These are phyloP conservation scores for Draba incana DNA, from an alignment of 345 rosid genomes.

Conservation along the genomic window DNA sequence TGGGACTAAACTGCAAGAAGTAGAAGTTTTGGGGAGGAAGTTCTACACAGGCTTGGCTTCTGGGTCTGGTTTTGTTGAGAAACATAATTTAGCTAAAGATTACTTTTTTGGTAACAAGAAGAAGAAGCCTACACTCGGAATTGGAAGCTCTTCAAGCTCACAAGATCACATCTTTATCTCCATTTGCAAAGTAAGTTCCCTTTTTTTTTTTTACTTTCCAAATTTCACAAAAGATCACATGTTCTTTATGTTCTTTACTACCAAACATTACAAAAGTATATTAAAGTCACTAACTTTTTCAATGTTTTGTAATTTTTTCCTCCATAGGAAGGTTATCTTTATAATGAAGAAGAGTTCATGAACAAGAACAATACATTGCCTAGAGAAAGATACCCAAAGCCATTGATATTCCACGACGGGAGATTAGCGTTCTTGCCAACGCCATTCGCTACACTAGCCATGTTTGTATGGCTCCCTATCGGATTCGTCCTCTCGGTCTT, in stretches of 20 bases:
- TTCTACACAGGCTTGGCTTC: constrained; percentile 74
- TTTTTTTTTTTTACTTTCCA: background rate
- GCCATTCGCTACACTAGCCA: constrained; percentile 65
- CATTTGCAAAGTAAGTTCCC: constrained; percentile 46
- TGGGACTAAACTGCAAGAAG: constrained; percentile 69
- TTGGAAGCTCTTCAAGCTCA: constrained; percentile 50
- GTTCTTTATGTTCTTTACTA: too few species aligned
- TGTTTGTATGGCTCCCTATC: constrained; percentile 83
- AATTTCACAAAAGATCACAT: too few species aligned
- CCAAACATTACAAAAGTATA: too few species aligned
- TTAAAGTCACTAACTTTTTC: background rate
- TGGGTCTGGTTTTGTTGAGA: constrained; percentile 60
- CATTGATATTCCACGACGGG: constrained; percentile 89
- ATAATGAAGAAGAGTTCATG: constrained; percentile 53
- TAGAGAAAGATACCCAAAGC: constrained; percentile 84
- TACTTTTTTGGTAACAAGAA: constrained; percentile 53
- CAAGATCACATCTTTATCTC: constrained; percentile 69
- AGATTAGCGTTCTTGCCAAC: constrained; percentile 96
- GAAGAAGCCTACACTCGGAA: constrained; percentile 70
- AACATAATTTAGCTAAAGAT: constrained; percentile 63
- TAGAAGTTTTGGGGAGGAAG: constrained; percentile 40
- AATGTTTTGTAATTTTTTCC: background rate
- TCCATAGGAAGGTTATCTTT: constrained; percentile 77
- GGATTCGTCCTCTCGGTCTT: constrained; percentile 65
- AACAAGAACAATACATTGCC: constrained; percentile 49